phyloP scores from a whole-genome alignment of 352 stramenopile species.

The Phytopythium aichiense region DNA sequence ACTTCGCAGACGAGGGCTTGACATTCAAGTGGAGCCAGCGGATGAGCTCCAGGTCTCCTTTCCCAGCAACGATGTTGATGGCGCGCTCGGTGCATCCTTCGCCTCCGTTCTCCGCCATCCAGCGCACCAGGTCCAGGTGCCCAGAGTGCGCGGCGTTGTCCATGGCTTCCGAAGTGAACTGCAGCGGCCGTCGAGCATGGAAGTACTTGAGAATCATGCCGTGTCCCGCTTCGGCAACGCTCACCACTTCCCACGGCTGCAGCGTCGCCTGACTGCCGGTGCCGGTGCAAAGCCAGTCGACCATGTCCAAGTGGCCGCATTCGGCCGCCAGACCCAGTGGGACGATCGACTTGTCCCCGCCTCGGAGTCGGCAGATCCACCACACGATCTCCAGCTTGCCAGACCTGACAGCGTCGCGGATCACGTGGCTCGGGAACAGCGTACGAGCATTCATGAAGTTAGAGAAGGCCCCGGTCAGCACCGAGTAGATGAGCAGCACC shows the following conservation, averaged over 20 bases:
- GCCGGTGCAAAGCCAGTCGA: not conserved
- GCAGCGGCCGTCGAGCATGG: not conserved
- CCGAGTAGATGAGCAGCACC: not conserved
- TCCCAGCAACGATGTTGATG: not conserved
- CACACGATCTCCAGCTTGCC: not conserved
- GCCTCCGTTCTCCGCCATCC: not conserved
- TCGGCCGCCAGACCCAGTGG: not conserved
- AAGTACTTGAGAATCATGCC: not conserved
- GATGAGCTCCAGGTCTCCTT: not conserved
- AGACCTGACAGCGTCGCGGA: not conserved
- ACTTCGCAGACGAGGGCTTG: not conserved
- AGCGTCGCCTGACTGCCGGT: not conserved
- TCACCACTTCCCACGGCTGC: not conserved
- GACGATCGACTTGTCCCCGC: not conserved
- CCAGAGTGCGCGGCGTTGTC: not conserved
- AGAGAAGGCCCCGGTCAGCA: not conserved
- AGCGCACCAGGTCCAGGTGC: not conserved
- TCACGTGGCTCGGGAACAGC: not conserved
- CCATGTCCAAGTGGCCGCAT: not conserved
- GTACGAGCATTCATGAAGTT: not conserved
- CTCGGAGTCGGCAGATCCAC: not conserved
- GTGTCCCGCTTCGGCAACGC: not conserved
- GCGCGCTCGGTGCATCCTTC: not conserved
- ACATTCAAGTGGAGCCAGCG: not conserved
- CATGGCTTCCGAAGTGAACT: not conserved